Base-by-base conservation (phyloP, 345 rosid species). In the Triadica sebifera region DNA sequence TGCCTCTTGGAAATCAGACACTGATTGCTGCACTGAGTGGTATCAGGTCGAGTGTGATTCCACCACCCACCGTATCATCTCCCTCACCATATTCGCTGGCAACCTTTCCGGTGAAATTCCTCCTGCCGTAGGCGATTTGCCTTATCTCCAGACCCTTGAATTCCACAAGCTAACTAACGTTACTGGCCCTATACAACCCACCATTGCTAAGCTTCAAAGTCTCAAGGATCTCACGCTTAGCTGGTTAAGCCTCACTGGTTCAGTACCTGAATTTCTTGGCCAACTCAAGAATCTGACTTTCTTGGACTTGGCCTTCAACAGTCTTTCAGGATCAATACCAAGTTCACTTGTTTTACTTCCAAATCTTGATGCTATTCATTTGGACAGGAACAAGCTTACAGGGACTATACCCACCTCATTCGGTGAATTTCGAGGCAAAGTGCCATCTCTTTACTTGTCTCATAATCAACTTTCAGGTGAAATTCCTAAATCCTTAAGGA, bases 1-100 rank as follows among this genome's bases (percentile, higher is more conserved):
- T 15, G 87, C 93, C 58, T 89, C 98, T 0, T 91, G 98, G 98
- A 17, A 84, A 6, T 82, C 89, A 0, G 74, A 82, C 65, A 75
- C 87, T 1, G 98, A 90, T 69, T 93, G 95, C 80, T 91, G 97
- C 79, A 65, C 69, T 1, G 63, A 58, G 1, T 94, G 97, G 97
- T 84, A 89, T 75, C 80, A 82, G 41, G 90, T 94, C 17, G 79
- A 84, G 47, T 93, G 98, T 59, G 84, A 91, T 47, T 67, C 68
- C 58, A 82, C 86, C 78, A 86, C 85, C 77, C 72, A 90, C 84
- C 93, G 96, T 16, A 85, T 91, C 75, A 81, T 72, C 64, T 65
- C 89, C 56, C 82, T 91, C 65, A 82, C 85, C 39, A 86, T 93
- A 55, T 85, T 88, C 52, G 64, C 82, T 8, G 94, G 87, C 20